Evolutionary conservation across 2,329 filamentous ascomycete genomes (phyloP), one percentile per base, ranked within the genome.

Genomic region (Didymella exigua): DNA sequence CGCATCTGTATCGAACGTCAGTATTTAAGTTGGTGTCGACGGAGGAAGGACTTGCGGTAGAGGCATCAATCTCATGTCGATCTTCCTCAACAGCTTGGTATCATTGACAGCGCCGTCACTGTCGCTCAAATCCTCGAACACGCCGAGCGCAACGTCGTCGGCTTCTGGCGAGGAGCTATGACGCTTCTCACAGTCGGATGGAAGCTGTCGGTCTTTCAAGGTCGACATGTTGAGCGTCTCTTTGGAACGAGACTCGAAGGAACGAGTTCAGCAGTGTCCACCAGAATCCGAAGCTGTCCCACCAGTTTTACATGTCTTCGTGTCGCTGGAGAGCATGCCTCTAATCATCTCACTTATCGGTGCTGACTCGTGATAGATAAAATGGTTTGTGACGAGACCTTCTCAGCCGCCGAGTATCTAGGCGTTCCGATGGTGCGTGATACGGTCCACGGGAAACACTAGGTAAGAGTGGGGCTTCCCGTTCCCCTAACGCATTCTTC

Each of bases 61-160:
- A 21, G 42, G 42, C 42, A 45, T 34, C 21, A 34, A 18, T 7
- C 42, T 33, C 42, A 45, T 45, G 30, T 45, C 42, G 30, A 45
- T 45, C 14, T 45, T 45, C 42, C 29, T 34, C 2, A 19, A 19
- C 21, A 45, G 42, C 42, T 45, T 45, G 30, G 13, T 16, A 8
- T 45, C 42, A 6, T 45, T 29, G 5, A 43, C 30, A 16, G 14
- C 29, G 5, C 26, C 16, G 16, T 26, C 11, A 14, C 7, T 44
- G 8, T 23, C 11, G 10, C 21, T 14, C 18, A 45, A 13, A 16
- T 45, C 42, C 13, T 45, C 42, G 14, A 45, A 45, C 10, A 45
- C 30, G 3, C 42, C 42, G 19, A 45, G 30, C 4, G 42, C 42
- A 14, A 45, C 30, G 18, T 45, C 42, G 14, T 14, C 30, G 8